Base-by-base conservation (phyloP, 768 basidiomycete genomes). In the Termitomyces sp. region DNA sequence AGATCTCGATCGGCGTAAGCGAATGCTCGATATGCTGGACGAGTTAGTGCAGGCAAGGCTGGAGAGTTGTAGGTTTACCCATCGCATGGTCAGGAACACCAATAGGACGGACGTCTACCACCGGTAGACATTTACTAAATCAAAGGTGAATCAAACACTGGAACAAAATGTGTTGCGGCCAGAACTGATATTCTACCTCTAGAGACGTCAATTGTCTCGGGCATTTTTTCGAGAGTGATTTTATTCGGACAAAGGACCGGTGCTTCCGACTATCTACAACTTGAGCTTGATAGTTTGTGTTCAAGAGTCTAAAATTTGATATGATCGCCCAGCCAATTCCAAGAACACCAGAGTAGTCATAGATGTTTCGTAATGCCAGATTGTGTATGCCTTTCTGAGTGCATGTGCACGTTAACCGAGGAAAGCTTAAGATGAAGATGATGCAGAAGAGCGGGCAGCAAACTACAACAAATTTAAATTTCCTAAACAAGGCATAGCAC, bases 11-110 rank as follows among this genome's bases (percentile, higher is more conserved):
- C 65, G 66, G 31, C 66, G 67, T 44, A 78, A 83, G 28, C 79
- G 76, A 53, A 77, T 90, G 53, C 71, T 90, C 58, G 78, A 83
- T 62, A 78, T 83, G 75, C 87, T 86, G 64, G 85, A 85, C 56
- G 78, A 81, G 58, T 83, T 90, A 73, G 81, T 89, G 75, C 84
- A 87, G 63, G 76, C 82, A 2, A 78, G 88, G 54, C 83, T 90
- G 79, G 87, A 89, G 68, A 88, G 85, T 64, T 90, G 88, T 67
- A 78, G 85, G 60, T 76, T 86, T 35, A 75, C 87, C 52, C 81
- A 81, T 60, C 78, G 77, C 47, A 73, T 89, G 59, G 78, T 87
- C 40, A 71, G 73, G 49, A 72, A 76, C 51, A 75, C 76, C 45
- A 77, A 56, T 56, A 37, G 73, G 53, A 65, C 67, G 23, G 67